These are phyloP conservation scores for Trichoderma gracile DNA, from an alignment of 2,329 filamentous ascomycete genomes.

Conservation along the genomic window DNA sequence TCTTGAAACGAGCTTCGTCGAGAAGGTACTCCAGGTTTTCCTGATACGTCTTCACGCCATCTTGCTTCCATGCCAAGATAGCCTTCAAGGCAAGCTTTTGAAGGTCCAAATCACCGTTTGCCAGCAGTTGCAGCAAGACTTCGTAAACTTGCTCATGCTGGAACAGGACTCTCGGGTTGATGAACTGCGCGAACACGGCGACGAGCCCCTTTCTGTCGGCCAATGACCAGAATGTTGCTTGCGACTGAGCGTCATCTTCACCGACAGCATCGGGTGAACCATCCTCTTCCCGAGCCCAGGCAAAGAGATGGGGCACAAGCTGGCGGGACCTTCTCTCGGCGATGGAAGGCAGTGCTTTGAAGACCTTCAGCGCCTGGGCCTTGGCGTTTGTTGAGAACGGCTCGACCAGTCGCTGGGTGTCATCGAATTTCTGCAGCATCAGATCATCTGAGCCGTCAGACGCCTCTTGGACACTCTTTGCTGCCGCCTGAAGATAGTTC, in stretches of 20 bases:
- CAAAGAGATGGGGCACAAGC: slow-evolving; percentile 81
- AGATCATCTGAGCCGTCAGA: slow-evolving; percentile 56
- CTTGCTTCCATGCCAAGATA: slow-evolving; percentile 85
- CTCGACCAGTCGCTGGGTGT: slow-evolving; percentile 58
- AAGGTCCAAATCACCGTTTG: slow-evolving; percentile 86
- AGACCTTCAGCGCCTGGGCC: slow-evolving; percentile 75
- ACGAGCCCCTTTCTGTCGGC: slow-evolving; percentile 84
- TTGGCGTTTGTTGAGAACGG: slow-evolving; percentile 60
- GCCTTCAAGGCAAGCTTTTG: slow-evolving; percentile 84
- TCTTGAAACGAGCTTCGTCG: slow-evolving; percentile 88
- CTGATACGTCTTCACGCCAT: slow-evolving; percentile 72
- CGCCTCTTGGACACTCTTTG: slow-evolving; percentile 53
- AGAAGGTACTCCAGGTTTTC: slow-evolving; percentile 84
- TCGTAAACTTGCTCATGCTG: slow-evolving; percentile 73
- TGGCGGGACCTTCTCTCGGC: slow-evolving; percentile 85
- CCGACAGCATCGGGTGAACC: slow-evolving; percentile 38
- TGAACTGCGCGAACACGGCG: slow-evolving; percentile 77
- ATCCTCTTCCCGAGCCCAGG: slow-evolving; percentile 67
- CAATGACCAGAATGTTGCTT: slow-evolving; percentile 62
- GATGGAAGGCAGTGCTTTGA: slow-evolving; percentile 70
- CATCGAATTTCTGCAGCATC: slow-evolving; percentile 65
- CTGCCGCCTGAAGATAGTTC: slow-evolving; percentile 55
- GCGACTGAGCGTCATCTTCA: slow-evolving; percentile 39
- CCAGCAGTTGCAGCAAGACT: slow-evolving; percentile 71
- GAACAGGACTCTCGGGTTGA: slow-evolving; percentile 82